Conservation (phyloP, 2,329 filamentous ascomycete genomes). For the Ophiostoma angusticollis region DNA sequence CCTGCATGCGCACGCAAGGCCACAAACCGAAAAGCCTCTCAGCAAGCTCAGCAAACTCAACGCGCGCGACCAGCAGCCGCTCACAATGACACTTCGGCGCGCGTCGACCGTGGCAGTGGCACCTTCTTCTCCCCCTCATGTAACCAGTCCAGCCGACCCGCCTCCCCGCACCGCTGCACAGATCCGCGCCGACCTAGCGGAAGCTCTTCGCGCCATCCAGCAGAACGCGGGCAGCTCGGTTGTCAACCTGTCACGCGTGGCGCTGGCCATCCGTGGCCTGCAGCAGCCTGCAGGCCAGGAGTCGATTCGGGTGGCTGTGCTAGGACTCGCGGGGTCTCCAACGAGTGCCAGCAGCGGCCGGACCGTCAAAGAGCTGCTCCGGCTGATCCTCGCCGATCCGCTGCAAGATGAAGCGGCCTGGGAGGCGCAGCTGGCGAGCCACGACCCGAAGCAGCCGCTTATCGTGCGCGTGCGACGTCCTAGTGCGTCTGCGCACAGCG, state of each 20-base stretch:
- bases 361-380: slow-evolving; percentile 52
- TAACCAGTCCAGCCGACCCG: slow-evolving; percentile 15
- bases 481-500: slow-evolving; percentile 22
- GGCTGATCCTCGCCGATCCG: slow-evolving; percentile 58
- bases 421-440: slow-evolving; percentile 48
- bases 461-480: slow-evolving; percentile 42
- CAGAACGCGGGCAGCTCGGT: slow-evolving; percentile 46
- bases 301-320: slow-evolving; percentile 44
- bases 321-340: slow-evolving; percentile 30
- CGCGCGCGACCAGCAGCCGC: neutral
- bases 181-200: slow-evolving; percentile 36
- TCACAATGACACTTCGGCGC: slow-evolving; percentile 11
- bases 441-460: slow-evolving; percentile 42
- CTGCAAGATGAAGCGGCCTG: slow-evolving; percentile 48
- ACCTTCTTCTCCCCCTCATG: too few relatives aligned
- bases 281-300: slow-evolving; percentile 43
- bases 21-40: too few relatives aligned
- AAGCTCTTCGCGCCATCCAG: slow-evolving; percentile 46
- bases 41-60: too few relatives aligned
- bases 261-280: slow-evolving; percentile 56
- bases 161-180: neutral
- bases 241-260: slow-evolving; percentile 55
- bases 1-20: slow-evolving; percentile 8
- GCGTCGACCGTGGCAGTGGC: slow-evolving; percentile 16
- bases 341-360: slow-evolving; percentile 26